Evolutionary conservation across 2,329 filamentous ascomycete genomes (phyloP).

Genomic region (Colletotrichum caudatum): DNA sequence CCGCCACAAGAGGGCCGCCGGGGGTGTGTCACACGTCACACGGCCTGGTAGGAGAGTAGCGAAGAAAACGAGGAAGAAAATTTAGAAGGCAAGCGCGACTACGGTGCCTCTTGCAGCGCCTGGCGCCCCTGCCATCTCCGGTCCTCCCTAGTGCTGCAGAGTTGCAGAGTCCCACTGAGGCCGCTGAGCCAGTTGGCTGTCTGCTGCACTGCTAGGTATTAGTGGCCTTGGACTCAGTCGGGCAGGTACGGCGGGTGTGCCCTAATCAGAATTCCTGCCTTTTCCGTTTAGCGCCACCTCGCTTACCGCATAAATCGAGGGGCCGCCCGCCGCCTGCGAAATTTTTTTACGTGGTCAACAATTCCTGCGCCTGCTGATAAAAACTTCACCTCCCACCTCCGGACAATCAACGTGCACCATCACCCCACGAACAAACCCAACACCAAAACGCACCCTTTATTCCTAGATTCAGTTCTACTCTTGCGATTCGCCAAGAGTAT

Average conservation of each 20-base stretch:
- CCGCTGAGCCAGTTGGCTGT: slow-evolving; percentile 7
- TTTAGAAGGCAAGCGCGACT: slow-evolving; percentile 11
- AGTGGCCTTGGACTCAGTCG: slow-evolving; percentile 16
- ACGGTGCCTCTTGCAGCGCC: background rate
- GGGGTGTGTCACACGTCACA: too few relatives aligned
- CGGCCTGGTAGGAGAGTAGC: background rate
- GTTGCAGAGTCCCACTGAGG: background rate
- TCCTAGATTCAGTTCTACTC: slow-evolving; percentile 59
- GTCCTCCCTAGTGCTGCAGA: slow-evolving; percentile 11
- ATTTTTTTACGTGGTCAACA: slow-evolving; percentile 52
- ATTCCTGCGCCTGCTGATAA: slow-evolving; percentile 38
- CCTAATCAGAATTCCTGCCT: slow-evolving; percentile 37
- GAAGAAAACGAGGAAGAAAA: slow-evolving; percentile 18
- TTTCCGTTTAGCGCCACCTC: slow-evolving; percentile 38
- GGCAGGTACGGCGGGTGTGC: slow-evolving; percentile 37
- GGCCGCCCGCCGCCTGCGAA: slow-evolving; percentile 44
- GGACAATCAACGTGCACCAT: slow-evolving; percentile 48
- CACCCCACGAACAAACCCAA: slow-evolving; percentile 43
- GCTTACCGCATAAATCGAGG: slow-evolving; percentile 42
- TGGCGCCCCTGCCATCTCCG: slow-evolving; percentile 25
- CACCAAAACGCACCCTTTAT: slow-evolving; percentile 43
- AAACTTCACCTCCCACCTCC: slow-evolving; percentile 45
- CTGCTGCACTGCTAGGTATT: slow-evolving; percentile 4
- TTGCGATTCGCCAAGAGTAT: slow-evolving; percentile 59
- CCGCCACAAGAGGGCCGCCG: slow-evolving; percentile 15